Percentiles rank a stretch among this genome's conserved stretches.
phyloP scores from a whole-genome alignment of 73 alveolate species.

The Effrenium voratum region DNA sequence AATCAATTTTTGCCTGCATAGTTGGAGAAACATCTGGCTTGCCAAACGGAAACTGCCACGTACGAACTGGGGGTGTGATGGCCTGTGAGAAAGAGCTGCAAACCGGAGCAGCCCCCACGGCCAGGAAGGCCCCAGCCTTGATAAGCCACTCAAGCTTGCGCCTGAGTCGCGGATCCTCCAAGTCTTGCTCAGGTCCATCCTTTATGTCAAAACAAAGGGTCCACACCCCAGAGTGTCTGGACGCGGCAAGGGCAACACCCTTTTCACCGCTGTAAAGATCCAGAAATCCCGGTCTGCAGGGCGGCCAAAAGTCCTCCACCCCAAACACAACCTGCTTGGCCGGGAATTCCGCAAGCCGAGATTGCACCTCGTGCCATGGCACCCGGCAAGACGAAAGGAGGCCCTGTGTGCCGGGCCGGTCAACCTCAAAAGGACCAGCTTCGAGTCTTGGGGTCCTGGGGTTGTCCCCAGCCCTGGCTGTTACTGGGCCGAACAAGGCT shows the following conservation, averaged over 20 bases:
- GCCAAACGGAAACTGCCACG: neutral
- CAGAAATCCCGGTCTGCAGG: neutral
- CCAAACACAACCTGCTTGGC: neutral
- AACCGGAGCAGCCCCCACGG: neutral
- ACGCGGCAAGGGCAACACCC: neutral
- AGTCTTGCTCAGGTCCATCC: neutral
- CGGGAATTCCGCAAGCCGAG: neutral
- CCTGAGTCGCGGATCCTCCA: neutral
- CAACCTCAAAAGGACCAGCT: neutral
- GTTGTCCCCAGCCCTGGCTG: neutral
- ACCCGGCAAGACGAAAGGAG: too few species aligned
- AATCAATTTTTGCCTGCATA: neutral
- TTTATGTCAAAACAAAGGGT: neutral
- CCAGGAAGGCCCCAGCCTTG: neutral
- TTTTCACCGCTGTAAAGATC: neutral
- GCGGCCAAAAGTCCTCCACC: neutral
- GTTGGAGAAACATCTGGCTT: neutral
- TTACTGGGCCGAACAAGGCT: neutral
- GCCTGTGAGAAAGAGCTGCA: neutral
- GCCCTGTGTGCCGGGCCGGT: neutral
- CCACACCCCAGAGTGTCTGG: neutral
- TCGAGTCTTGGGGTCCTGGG: neutral
- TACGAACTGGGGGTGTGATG: neutral
- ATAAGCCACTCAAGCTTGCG: neutral
- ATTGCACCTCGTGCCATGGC: too few species aligned